Evolutionary conservation across 352 stramenopile species (phyloP).

Genomic region (Globisporangium paroecandrum): DNA sequence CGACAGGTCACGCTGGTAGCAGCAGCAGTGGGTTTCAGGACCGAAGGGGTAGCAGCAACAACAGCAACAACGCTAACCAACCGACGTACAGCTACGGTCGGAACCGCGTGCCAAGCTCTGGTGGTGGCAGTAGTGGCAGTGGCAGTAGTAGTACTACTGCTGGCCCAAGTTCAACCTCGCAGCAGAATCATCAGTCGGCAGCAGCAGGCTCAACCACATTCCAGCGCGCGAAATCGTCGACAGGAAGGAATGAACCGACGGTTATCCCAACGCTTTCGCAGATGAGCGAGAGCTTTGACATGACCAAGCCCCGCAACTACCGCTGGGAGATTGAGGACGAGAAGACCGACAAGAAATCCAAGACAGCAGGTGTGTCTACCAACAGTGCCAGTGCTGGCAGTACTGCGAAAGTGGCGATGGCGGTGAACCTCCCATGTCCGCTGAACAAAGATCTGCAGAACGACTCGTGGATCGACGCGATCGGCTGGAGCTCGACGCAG

Average conservation of each 20-base stretch:
- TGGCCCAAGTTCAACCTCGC: not conserved
- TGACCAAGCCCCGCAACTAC: conserved; percentile 72
- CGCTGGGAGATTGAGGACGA: conserved; percentile 60
- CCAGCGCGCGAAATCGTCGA: conserved; percentile 5
- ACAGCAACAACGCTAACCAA: not conserved
- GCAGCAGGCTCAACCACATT: not conserved
- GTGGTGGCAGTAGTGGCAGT: not conserved
- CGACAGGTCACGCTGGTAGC: not conserved
- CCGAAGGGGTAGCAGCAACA: not conserved
- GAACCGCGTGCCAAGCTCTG: not conserved
- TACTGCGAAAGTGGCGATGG: not conserved
- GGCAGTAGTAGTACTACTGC: not conserved
- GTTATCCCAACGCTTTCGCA: not conserved
- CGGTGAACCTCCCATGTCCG: conserved; percentile 30
- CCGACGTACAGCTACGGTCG: not conserved
- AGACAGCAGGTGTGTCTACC: not conserved
- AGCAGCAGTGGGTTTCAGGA: not conserved
- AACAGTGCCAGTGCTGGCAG: not conserved
- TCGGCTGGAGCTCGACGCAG: conserved; percentile 75
- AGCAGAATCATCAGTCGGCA: not conserved
- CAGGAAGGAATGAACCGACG: not conserved
- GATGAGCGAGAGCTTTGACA: conserved; percentile 48
- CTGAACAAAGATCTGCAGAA: conserved; percentile 72
- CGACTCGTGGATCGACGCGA: conserved; percentile 68
- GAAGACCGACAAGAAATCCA: not conserved